Conservation (phyloP, 441 rosid genomes). For the Erysimum cheiri region DNA sequence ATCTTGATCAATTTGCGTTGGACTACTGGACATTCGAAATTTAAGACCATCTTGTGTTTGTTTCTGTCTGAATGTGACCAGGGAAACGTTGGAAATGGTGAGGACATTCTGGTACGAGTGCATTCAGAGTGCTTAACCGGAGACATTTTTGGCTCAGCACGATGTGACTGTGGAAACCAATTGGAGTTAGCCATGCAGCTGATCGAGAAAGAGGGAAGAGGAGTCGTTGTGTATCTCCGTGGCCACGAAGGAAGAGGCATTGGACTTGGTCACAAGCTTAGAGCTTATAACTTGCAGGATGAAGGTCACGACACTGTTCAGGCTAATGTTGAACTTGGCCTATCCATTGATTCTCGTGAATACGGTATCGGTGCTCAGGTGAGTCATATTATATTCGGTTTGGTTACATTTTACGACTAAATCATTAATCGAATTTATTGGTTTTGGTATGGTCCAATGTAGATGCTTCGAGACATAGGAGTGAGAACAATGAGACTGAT, state of each 20-base stretch:
- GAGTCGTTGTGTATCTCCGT: conserved; percentile 78
- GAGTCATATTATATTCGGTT: conserved; percentile 18
- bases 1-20: neutral
- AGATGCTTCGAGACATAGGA: conserved; percentile 82
- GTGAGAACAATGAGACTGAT: conserved; percentile 81
- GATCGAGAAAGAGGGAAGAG: conserved; percentile 73
- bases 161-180: conserved; percentile 88
- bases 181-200: conserved; percentile 77
- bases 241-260: conserved; percentile 98
- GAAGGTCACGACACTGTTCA: conserved; percentile 88
- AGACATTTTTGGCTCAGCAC: conserved; percentile 79
- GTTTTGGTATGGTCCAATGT: conserved; percentile 2
- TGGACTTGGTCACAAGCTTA: conserved; percentile 85
- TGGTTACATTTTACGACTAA: neutral
- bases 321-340: conserved; percentile 86
- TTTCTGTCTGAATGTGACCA: conserved; percentile 40
- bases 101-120: conserved; percentile 82
- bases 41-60: conserved; percentile 19
- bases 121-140: conserved; percentile 92
- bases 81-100: conserved; percentile 75
- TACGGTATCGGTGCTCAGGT: conserved; percentile 95
- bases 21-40: neutral
- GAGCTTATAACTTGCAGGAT: conserved; percentile 86
- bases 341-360: conserved; percentile 82
- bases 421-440: neutral